phyloP scores from a whole-genome alignment of 2,329 filamentous ascomycete genomes.

The Colletotrichum destructivum region DNA sequence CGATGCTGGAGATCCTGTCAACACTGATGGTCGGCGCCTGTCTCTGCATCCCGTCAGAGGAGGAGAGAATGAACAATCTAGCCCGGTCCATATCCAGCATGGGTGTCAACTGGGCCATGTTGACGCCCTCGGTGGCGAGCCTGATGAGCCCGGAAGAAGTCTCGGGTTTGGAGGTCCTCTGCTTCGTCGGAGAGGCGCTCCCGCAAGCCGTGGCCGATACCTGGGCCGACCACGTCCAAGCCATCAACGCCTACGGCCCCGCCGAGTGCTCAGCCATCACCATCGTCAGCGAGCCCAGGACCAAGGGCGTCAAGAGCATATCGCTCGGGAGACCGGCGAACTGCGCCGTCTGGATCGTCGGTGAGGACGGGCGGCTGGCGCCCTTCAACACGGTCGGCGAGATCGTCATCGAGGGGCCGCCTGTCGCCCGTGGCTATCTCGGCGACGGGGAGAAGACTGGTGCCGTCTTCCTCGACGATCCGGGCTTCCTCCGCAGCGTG shows the following conservation, averaged over 20 bases:
- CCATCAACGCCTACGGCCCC: slow-evolving; percentile 43
- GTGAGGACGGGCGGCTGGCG: slow-evolving; percentile 42
- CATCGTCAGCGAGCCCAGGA: slow-evolving; percentile 26
- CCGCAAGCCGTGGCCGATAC: slow-evolving; percentile 33
- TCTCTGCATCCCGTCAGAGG: slow-evolving; percentile 55
- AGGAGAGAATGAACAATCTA: slow-evolving; percentile 52
- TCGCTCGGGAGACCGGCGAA: slow-evolving; percentile 22
- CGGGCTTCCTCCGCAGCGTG: slow-evolving; percentile 22
- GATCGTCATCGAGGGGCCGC: slow-evolving; percentile 48
- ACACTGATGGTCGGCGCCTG: slow-evolving; percentile 54
- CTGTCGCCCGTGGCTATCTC: slow-evolving; percentile 44
- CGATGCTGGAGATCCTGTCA: slow-evolving; percentile 55
- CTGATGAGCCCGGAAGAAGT: slow-evolving; percentile 31
- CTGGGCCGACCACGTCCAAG: slow-evolving; percentile 40
- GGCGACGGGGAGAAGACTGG: slow-evolving; percentile 15
- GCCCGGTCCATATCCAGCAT: slow-evolving; percentile 5
- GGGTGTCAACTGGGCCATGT: slow-evolving; percentile 32
- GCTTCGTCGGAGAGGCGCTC: slow-evolving; percentile 39
- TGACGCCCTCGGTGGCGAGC: slow-evolving; percentile 40
- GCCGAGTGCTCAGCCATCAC: slow-evolving; percentile 43
- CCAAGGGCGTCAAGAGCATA: slow-evolving; percentile 12
- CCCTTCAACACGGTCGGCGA: slow-evolving; percentile 47
- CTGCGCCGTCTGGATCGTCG: slow-evolving; percentile 47
- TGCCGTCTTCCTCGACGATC: slow-evolving; percentile 23
- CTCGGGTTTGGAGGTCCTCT: slow-evolving; percentile 25